These are phyloP conservation scores for Phyllosticta capitalensis DNA, from an alignment of 2,329 filamentous ascomycete genomes.

Conservation along the genomic window DNA sequence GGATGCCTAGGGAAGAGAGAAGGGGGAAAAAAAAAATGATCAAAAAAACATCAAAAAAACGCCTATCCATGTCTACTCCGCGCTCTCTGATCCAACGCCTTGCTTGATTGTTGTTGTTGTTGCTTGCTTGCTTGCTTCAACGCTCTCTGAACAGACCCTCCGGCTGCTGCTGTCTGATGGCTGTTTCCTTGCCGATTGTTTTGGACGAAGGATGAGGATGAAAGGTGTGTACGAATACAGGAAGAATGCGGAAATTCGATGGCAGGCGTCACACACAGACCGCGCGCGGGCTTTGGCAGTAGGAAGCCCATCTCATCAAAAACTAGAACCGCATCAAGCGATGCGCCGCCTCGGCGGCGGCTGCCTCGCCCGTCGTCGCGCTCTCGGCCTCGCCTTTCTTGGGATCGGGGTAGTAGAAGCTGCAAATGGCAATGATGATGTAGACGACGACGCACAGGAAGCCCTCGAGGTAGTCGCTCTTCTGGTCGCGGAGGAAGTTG, in stretches of 20 bases:
- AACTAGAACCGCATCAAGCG: background rate
- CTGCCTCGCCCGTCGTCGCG: background rate
- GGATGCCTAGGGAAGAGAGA: too few relatives aligned
- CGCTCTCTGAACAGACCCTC: too few relatives aligned
- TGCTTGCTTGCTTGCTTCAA: background rate
- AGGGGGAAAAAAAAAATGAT: too few relatives aligned
- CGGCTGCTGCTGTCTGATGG: too few relatives aligned
- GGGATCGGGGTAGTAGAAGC: conserved; percentile 53
- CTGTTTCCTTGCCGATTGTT: too few relatives aligned
- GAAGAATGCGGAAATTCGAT: background rate
- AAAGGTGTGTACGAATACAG: background rate
- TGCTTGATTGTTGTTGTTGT: too few relatives aligned
- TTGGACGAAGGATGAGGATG: background rate
- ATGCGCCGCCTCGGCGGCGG: background rate
- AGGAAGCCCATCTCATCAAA: background rate
- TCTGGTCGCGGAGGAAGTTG: conserved; percentile 77
- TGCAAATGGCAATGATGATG: conserved; percentile 51
- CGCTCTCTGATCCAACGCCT: background rate
- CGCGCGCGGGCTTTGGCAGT: too few relatives aligned
- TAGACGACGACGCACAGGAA: conserved; percentile 65
- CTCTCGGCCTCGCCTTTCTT: background rate
- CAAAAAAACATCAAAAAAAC: background rate
- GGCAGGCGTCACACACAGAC: background rate
- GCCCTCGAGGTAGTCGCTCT: conserved; percentile 86
- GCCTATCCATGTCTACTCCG: background rate